Base-by-base conservation (phyloP, 345 rosid species). In the Rhizophora mangle region DNA sequence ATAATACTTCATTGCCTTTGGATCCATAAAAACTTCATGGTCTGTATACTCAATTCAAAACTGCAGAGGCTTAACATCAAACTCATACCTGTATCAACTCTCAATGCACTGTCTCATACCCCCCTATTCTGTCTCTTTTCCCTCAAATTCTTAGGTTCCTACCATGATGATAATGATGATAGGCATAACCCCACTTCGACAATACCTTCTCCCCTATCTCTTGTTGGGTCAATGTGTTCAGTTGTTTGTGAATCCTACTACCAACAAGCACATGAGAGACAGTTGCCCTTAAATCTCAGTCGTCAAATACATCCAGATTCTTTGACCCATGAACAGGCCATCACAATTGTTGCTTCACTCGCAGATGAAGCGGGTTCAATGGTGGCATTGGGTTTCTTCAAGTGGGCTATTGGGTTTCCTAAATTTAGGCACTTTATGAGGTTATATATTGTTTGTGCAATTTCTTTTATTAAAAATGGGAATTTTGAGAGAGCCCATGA, bases 401-500 rank as follows among this genome's bases (percentile, higher is more conserved):
- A 93, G 37, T 91, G 96, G 97, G 79, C 85, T 2, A 69, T 85
- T 59, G 84, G 79, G 66, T 70, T 73, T 62, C 54, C 72, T 46
- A 91, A 87, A 54, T 93, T 91, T 53, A 82, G 91, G 65, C 82
- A 83, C 80, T 91, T 93, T 71, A 91, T 85, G 96, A 82, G 98
- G 75, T 63, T 91, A 26, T 91, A 91, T 53, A 85, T 93, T 57
- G 85, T 89, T 5, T 82, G 83, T 20, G 83, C 91, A 3, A 77
- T 82, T 69, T 88, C 87, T 22, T 80, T 89, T 72, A 71, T 88
- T 62, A 75, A 60, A 7, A 91, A 91, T 53, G 85, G 81, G 1
- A 91, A 91, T 68, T 70, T 79, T 59, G 92, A 79, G 74, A 84
- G 79, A 83, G 97, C 96, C 72, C 78, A 80, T 36, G 87, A 85